phyloP scores from a whole-genome alignment of 306 rosid genomes.

The Begonia peltatifolia region DNA sequence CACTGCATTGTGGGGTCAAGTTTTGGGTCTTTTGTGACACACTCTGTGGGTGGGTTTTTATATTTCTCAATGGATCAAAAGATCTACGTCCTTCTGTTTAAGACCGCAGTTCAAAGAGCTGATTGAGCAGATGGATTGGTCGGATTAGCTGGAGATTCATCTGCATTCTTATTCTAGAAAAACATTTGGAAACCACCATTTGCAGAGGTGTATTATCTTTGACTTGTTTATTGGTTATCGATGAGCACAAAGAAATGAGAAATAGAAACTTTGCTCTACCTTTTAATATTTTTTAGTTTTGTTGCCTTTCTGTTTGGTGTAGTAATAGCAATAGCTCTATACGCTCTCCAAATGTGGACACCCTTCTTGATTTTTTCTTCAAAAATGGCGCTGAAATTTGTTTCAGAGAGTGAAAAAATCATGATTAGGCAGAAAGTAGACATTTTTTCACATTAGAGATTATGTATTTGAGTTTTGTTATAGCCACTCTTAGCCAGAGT shows the following conservation, averaged over 20 bases:
- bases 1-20: slow-evolving; percentile 92
- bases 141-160: background rate
- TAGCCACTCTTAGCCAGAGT: too few species aligned
- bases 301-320: too few species aligned
- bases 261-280: background rate
- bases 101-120: slow-evolving; percentile 87
- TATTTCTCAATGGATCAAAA: slow-evolving; percentile 93
- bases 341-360: too few species aligned
- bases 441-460: too few species aligned
- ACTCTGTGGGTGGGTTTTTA: slow-evolving; percentile 84
- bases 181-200: too few species aligned
- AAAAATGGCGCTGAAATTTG: too few species aligned
- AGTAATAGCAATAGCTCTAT: too few species aligned
- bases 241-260: background rate
- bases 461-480: too few species aligned
- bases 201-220: background rate
- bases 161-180: background rate
- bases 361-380: too few species aligned
- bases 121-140: slow-evolving; percentile 12
- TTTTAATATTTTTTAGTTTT: too few species aligned
- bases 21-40: slow-evolving; percentile 97
- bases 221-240: background rate
- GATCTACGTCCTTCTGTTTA: slow-evolving; percentile 73
- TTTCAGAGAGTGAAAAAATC: too few species aligned
- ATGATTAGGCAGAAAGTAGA: too few species aligned